A percentile compares a stretch with the other conserved stretches of the same genome.
Conservation (phyloP, 495 filamentous ascomycete genomes). For the Xeromyces bisporus region DNA sequence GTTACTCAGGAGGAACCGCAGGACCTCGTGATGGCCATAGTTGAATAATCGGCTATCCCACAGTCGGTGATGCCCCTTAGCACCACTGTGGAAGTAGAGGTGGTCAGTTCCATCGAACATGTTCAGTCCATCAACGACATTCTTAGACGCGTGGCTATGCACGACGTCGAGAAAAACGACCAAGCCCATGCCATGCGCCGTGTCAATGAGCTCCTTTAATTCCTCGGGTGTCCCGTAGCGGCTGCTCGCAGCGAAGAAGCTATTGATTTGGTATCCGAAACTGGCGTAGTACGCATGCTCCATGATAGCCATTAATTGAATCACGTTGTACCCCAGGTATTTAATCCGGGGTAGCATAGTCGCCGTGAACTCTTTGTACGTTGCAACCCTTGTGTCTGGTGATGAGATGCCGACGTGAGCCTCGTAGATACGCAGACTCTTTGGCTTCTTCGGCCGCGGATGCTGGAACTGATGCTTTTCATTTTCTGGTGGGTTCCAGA, state of each 20-base stretch:
- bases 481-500: slow-evolving; percentile 80
- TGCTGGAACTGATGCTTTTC: slow-evolving; percentile 73
- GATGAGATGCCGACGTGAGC: slow-evolving; percentile 96
- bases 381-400: slow-evolving; percentile 70
- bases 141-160: slow-evolving; percentile 95
- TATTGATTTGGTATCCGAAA: slow-evolving; percentile 97
- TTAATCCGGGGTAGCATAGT: slow-evolving; percentile 85
- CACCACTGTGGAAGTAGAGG: slow-evolving; percentile 83
- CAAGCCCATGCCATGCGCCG: slow-evolving; percentile 78
- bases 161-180: slow-evolving; percentile 92
- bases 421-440: slow-evolving; percentile 82
- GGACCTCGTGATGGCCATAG: slow-evolving; percentile 85
- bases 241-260: slow-evolving; percentile 95
- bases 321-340: slow-evolving; percentile 85
- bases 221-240: slow-evolving; percentile 90
- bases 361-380: slow-evolving; percentile 92
- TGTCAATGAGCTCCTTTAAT: slow-evolving; percentile 90
- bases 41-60: slow-evolving; percentile 98
- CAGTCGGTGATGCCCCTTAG: slow-evolving; percentile 67
- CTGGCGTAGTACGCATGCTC: slow-evolving; percentile 99
- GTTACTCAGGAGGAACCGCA: slow-evolving; percentile 88
- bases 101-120: slow-evolving; percentile 90
- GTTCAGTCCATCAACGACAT: slow-evolving; percentile 84
- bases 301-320: slow-evolving; percentile 98
- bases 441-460: slow-evolving; percentile 63